phyloP scores from a whole-genome alignment of 345 rosid species.

The Geranium rotundifolium region DNA sequence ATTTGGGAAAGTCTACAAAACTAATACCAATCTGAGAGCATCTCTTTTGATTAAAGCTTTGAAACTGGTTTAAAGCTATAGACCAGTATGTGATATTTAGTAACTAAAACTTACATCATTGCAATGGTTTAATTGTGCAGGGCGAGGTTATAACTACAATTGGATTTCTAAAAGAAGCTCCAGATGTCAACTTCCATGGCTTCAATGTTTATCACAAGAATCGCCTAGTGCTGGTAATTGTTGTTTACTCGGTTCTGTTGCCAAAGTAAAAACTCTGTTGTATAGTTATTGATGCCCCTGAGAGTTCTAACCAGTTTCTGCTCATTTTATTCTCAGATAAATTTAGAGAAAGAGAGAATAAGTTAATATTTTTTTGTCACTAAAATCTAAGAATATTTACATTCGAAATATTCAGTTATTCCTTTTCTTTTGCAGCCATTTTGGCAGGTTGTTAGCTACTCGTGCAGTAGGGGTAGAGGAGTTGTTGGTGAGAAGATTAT shows the following conservation, averaged over 20 bases:
- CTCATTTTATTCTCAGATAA: neutral
- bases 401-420: neutral
- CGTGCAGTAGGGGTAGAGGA: slow-evolving; percentile 62
- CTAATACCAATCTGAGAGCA: neutral
- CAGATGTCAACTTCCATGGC: slow-evolving; percentile 56
- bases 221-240: slow-evolving; percentile 69
- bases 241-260: slow-evolving; percentile 5
- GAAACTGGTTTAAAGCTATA: neutral
- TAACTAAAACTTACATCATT: slow-evolving; percentile 1
- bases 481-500: slow-evolving; percentile 68
- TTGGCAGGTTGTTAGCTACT: slow-evolving; percentile 58
- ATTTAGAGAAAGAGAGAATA: neutral
- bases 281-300: neutral
- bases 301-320: neutral
- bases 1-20: too few relatives aligned
- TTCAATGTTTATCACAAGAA: slow-evolving; percentile 88
- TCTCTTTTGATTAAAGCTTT: too few relatives aligned
- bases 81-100: neutral
- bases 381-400: too few relatives aligned
- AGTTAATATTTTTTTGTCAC: neutral
- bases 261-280: neutral
- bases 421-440: slow-evolving; percentile 51
- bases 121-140: slow-evolving; percentile 29
- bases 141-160: slow-evolving; percentile 68
- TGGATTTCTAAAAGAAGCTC: slow-evolving; percentile 92